Conservation (phyloP, 208 protist genomes). For the Wallacemonas sp. region DNA sequence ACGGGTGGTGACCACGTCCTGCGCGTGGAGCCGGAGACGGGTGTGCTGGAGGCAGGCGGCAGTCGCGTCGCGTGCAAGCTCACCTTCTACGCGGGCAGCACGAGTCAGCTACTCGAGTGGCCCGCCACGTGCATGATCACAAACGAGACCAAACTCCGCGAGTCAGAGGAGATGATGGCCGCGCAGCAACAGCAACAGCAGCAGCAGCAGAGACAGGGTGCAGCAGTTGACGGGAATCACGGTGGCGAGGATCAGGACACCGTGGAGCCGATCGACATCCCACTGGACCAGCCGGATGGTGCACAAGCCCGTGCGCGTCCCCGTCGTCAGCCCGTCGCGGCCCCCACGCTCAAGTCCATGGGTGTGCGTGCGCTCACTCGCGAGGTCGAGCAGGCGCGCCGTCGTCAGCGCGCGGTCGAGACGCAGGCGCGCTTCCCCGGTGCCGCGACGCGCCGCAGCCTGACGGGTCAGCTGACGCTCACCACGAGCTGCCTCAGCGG, state of each 20-base stretch:
- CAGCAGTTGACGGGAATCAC: neutral
- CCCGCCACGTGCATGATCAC: constrained; percentile 57
- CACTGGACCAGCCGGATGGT: constrained; percentile 28
- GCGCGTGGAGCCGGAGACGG: constrained; percentile 41
- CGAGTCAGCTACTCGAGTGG: constrained; percentile 74
- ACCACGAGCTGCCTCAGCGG: neutral
- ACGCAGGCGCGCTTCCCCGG: constrained; percentile 13
- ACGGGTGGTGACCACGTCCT: constrained; percentile 59
- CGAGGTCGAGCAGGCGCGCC: constrained; percentile 12
- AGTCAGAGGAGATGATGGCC: constrained; percentile 7
- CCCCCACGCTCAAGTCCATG: constrained; percentile 34
- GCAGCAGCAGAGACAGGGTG: neutral
- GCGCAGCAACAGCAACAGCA: constrained; percentile 15
- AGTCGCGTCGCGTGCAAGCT: constrained; percentile 43
- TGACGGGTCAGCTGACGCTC: neutral
- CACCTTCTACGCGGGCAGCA: constrained; percentile 73
- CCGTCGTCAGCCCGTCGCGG: constrained; percentile 31
- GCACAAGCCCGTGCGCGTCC: neutral
- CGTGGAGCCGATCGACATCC: constrained; percentile 4
- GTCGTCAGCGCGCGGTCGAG: constrained; percentile 2
- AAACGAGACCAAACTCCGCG: constrained; percentile 32
- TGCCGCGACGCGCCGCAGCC: neutral
- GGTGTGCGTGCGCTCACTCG: constrained; percentile 25
- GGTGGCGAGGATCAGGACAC: too few species aligned
- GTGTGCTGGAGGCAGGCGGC: constrained; percentile 53